Base-by-base conservation (phyloP, 805 yeast genomes). In the Sugiyamaella chiloensis region DNA sequence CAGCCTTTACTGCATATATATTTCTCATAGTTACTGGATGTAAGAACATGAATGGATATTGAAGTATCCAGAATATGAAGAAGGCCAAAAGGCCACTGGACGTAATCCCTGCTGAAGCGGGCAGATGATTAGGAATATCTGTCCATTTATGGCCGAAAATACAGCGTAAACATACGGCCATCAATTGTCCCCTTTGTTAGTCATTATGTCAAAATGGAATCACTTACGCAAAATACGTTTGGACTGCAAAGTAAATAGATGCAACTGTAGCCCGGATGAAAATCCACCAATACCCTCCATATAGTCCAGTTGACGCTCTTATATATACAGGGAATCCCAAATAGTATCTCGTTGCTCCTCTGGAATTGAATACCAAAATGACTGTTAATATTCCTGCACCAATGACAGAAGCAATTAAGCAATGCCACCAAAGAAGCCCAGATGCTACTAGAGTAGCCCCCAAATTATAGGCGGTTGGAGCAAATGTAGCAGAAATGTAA, bases 11-110 rank as follows among this genome's bases (percentile, higher is more conserved):
- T 12, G 19, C 14, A 16, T 31, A 31, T 12, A 31, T 31, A 16
- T 31, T 31, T 16, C 36, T 31, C 36, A 31, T 31, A 7, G 36
- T 31, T 17, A 31, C 36, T 31, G 36, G 36, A 31, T 31, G 36
- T 8, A 31, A 17, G 14, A 31, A 31, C 36, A 31, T 31, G 14
- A 31, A 31, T 12, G 36, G 36, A 16, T 11, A 31, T 16, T 31
- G 36, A 7, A 31, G 9, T 7, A 31, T 31, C 36, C 36, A 31
- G 14, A 31, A 31, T 31, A 31, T 8, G 36, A 31, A 31, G 36
- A 31, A 31, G 19, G 36, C 36, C 14, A 31, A n/a, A 8, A 31
- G 14, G 14, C 14, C 36, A 6, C 36, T 7, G 7, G 36, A 31
- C 14, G 36, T 31, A n/a, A 31, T 31, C 7, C 19, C 36, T 8